phyloP scores from a whole-genome alignment of 768 basidiomycete genomes.

The Mycena crocata region DNA sequence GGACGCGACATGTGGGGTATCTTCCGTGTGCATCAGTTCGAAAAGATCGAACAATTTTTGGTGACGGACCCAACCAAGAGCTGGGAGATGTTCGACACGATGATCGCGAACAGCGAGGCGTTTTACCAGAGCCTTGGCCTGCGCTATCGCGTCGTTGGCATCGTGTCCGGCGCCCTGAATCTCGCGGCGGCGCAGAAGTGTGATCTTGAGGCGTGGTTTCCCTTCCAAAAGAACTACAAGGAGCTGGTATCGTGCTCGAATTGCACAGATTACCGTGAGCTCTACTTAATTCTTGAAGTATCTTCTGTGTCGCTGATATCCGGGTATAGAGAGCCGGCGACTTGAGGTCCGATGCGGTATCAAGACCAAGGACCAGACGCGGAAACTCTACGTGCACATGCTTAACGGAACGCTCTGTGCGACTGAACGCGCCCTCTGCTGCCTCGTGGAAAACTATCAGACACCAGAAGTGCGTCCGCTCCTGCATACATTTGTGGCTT shows the following conservation, averaged over 20 bases:
- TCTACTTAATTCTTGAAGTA: too few relatives aligned
- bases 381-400: conserved; percentile 98
- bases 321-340: conserved; percentile 93
- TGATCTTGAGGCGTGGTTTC: conserved; percentile 99
- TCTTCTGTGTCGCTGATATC: too few relatives aligned
- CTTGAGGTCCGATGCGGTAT: conserved; percentile 95
- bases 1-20: conserved; percentile 99
- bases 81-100: conserved; percentile 92
- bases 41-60: conserved; percentile 98
- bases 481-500: conserved; percentile 6
- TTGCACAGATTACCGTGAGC: conserved; percentile 99
- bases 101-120: conserved; percentile 90
- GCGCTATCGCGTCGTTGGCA: conserved; percentile 92
- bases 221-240: conserved; percentile 96
- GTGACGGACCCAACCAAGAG: conserved; percentile 95
- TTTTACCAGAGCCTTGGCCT: conserved; percentile 97
- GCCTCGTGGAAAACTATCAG: conserved; percentile 98
- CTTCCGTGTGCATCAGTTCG: conserved; percentile 99
- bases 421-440: conserved; percentile 96
- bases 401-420: conserved; percentile 98
- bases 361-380: conserved; percentile 89
- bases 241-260: conserved; percentile 98
- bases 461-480: conserved; percentile 81
- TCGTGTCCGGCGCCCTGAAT: conserved; percentile 97
- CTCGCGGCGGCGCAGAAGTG: conserved; percentile 97